Base-by-base conservation (phyloP, 768 basidiomycete species). In the Sarcomyxa edulis region DNA sequence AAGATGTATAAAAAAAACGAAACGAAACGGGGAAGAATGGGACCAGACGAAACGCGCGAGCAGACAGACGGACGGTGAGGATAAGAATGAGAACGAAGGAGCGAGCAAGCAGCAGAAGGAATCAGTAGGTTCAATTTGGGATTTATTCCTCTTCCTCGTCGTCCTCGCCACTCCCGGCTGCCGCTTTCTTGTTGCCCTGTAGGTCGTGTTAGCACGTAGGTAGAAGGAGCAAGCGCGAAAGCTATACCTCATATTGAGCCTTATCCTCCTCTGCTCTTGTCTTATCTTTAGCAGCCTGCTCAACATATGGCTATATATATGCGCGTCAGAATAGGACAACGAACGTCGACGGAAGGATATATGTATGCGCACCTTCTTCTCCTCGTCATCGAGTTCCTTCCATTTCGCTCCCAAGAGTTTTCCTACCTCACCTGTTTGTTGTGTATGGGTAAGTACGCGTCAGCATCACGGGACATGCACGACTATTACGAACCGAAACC, bases 321-420 rank as follows among this genome's bases (percentile, higher is more conserved):
- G 37, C 18, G 7, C 14, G 37, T 37, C 22, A 26, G 43, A 28
- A 18, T 11, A 38, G 14, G 28, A 27, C 34, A 22, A 43, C 18
- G 37, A 16, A 30, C 35, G n/a, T 6, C 2, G 35, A 33, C 5
- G 12, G n/a, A 8, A 56, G n/a, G n/a, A n/a, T n/a, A n/a, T n/a
- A n/a, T n/a, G n/a, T n/a, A n/a, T n/a, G n/a, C 64, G 31, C 36
- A 88, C 91, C 77, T 88, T 89, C 73, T 92, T 95, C 71, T 96
- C 92, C 24, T 76, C 76, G 5, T 92, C 90, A 38, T 79, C 79
- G 52, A 96, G 76, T 59, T 91, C 90, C 74, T 96, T 97, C 95
- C 95, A 98, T 66, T 92, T 93, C 36, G 84, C 84, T 28, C 95
- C 95, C 43, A 98, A 81, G 32, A 96, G 74, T 66, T 93, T 96